Conservation (phyloP, 2,329 filamentous ascomycete species). For the Sclerotinia subarctica region DNA sequence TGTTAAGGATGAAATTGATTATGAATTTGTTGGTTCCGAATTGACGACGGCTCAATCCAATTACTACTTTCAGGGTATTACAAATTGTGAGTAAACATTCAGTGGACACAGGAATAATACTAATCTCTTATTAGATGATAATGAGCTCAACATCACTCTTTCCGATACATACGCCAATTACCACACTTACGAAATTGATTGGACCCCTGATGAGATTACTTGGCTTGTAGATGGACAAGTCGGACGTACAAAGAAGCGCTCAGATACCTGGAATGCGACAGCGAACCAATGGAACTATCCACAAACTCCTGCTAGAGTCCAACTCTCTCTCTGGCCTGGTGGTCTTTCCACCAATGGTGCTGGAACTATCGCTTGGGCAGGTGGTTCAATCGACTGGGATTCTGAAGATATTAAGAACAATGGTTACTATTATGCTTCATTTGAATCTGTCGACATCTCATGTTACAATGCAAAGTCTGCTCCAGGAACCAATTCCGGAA, state of each 20-base stretch:
- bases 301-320: conserved; percentile 85
- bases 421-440: conserved; percentile 84
- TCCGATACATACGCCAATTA: conserved; percentile 71
- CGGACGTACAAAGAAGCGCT: conserved; percentile 69
- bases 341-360: conserved; percentile 73
- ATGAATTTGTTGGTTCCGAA: conserved; percentile 86
- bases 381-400: conserved; percentile 86
- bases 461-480: conserved; percentile 68
- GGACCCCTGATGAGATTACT: conserved; percentile 80
- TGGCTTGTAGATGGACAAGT: conserved; percentile 84
- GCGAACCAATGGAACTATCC: conserved; percentile 81
- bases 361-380: conserved; percentile 89
- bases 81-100: conserved; percentile 65
- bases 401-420: conserved; percentile 73
- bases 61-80: conserved; percentile 94
- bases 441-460: conserved; percentile 73
- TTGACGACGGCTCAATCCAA: conserved; percentile 81
- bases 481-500: conserved; percentile 66
- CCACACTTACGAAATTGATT: conserved; percentile 91
- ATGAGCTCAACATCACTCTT: conserved; percentile 67
- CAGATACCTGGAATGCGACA: conserved; percentile 82
- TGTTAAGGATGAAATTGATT: conserved; percentile 98
- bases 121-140: conserved; percentile 56
- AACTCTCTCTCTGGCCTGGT: conserved; percentile 95
- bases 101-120: conserved; percentile 19